Evolutionary conservation across 805 yeast species (phyloP), one percentile per base, ranked within the genome.

Genomic region (Myxozyma mucilagina): DNA sequence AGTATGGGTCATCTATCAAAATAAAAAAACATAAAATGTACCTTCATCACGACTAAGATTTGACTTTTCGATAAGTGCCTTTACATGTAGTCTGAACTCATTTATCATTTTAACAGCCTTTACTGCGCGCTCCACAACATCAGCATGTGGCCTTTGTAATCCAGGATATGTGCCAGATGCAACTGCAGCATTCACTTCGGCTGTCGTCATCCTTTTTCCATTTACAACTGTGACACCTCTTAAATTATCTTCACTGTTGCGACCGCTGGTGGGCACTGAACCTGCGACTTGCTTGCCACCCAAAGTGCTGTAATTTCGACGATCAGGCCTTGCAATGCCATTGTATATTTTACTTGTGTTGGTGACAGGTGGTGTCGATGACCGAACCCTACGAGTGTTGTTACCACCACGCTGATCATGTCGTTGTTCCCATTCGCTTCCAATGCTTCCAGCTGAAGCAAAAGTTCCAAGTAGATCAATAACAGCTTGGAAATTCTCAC

Each of bases 41-140:
- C 75, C 79, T 44, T 74, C 78, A 47, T 73, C 73, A 1, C 70
- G 55, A 29, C 45, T 54, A 9, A 56, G 38, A 9, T 57, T 56
- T n/a, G 61, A 63, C 42, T 47, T 59, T 32, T 65, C 57, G 57
- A 43, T 39, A 55, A 70, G 56, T 52, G 74, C 76, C 53, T 74
- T 70, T 4, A 72, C 74, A 32, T 71, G 60, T n/a, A 74, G 68
- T 61, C 80, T 78, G 2, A 72, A 71, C 13, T 71, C 67, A 5
- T 72, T 64, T 9, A 71, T 71, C 14, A 79, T 69, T 57, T 61
- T 56, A 34, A 63, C 63, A 13, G 31, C 78, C 66, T 4, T 75
- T 72, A 61, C 67, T 0, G 93, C 86, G 32, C 83, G 71, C 16
- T 80, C 79, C 20, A 89, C 82, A 31, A 86, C 74, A 9, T 79